Conservation (phyloP, 2,329 filamentous ascomycete genomes). For the Lachnellula cervina region DNA sequence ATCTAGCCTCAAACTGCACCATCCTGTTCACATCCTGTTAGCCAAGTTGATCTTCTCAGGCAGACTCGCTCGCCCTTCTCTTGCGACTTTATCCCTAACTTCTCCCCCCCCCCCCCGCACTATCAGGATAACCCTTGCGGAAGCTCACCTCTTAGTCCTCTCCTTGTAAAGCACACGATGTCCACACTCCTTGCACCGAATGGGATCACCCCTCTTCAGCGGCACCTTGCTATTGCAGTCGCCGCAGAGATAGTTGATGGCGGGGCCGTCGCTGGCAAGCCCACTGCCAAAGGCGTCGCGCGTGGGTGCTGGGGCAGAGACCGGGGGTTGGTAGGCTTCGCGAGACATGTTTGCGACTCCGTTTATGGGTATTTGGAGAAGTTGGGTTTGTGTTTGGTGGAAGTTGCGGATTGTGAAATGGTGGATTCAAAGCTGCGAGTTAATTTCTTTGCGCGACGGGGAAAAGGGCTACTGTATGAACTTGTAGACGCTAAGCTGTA, state of each 20-base stretch:
- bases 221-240: slow-evolving; percentile 77
- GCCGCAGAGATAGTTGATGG: slow-evolving; percentile 70
- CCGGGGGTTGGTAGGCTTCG: slow-evolving; percentile 73
- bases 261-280: slow-evolving; percentile 41
- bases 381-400: too few species aligned
- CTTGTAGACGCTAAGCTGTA: too few species aligned
- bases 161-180: slow-evolving; percentile 97
- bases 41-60: slow-evolving; percentile 2
- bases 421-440: neutral
- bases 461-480: too few species aligned
- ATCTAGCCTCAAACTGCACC: slow-evolving; percentile 98
- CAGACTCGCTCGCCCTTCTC: neutral
- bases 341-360: slow-evolving; percentile 51
- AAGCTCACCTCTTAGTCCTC: slow-evolving; percentile 82
- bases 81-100: neutral
- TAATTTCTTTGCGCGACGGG: too few species aligned
- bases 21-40: slow-evolving; percentile 54
- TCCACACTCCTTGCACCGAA: slow-evolving; percentile 87
- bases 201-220: slow-evolving; percentile 72
- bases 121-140: neutral
- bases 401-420: neutral
- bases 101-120: neutral
- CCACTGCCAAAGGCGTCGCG: slow-evolving; percentile 34
- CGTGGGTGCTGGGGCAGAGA: slow-evolving; percentile 37
- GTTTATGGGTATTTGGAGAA: neutral